A percentile compares a stretch with the other conserved stretches of the same genome.
Evolutionary conservation across 306 rosid genomes (phyloP).

Genomic region (Lablab purpureus): DNA sequence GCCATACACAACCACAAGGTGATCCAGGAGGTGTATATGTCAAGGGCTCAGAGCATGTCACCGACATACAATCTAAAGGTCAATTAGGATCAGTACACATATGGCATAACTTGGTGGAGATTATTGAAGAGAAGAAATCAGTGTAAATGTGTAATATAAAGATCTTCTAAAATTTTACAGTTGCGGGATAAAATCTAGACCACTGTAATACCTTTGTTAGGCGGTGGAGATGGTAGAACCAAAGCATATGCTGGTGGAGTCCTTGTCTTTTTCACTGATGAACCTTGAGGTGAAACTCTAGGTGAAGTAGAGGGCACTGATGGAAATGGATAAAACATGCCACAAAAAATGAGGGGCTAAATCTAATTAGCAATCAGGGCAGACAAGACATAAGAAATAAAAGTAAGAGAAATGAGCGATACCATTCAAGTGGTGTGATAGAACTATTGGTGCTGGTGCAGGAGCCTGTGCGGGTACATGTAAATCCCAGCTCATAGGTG

Average conservation of each 20-base stretch:
- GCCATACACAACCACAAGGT: conserved; percentile 85
- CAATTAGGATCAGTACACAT: conserved; percentile 23
- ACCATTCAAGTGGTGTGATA: conserved; percentile 58
- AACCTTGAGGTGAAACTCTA: conserved; percentile 61
- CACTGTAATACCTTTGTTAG: conserved; percentile 64
- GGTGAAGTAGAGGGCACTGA: conserved; percentile 71
- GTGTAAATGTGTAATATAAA: conserved; percentile 9
- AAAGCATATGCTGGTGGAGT: conserved; percentile 62
- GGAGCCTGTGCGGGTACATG: conserved; percentile 38
- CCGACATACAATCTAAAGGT: conserved; percentile 60
- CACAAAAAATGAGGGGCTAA: conserved; percentile 23
- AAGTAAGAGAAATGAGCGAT: conserved; percentile 34
- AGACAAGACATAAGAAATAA: conserved; percentile 8
- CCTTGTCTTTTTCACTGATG: conserved; percentile 56
- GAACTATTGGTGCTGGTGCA: conserved; percentile 57
- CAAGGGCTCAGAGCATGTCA: conserved; percentile 83
- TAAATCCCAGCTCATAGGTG: conserved; percentile 48
- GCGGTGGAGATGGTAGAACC: conserved; percentile 82
- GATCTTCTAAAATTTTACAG: neutral
- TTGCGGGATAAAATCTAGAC: conserved; percentile 15
- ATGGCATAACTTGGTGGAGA: conserved; percentile 25
- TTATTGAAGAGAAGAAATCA: conserved; percentile 7
- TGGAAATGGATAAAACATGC: conserved; percentile 41
- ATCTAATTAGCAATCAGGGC: conserved; percentile 17
- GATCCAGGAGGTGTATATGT: conserved; percentile 78